Evolutionary conservation across 805 yeast species (phyloP).

Genomic region (Candida pini): DNA sequence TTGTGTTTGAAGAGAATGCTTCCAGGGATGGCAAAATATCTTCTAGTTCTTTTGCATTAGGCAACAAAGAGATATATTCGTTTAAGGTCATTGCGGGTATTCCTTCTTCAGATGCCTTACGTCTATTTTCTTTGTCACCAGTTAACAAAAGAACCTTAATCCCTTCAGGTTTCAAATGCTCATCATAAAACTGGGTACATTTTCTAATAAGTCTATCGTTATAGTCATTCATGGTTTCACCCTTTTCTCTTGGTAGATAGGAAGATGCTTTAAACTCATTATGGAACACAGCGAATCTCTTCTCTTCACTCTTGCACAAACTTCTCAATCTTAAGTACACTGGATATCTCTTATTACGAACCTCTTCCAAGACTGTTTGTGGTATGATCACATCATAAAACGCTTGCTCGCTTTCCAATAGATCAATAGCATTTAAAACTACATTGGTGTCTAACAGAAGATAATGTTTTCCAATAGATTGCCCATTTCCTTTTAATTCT

Average conservation of each 20-base stretch:
- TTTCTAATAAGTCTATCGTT: conserved; percentile 87
- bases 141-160: conserved; percentile 58
- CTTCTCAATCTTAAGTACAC: conserved; percentile 80
- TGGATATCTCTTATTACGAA: conserved; percentile 80
- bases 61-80: conserved; percentile 68
- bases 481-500: conserved; percentile 30
- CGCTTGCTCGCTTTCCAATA: conserved; percentile 69
- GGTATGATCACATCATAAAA: conserved; percentile 92
- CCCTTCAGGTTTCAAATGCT: conserved; percentile 47
- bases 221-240: conserved; percentile 80
- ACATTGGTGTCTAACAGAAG: conserved; percentile 84
- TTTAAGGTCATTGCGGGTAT: conserved; percentile 50
- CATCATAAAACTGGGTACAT: conserved; percentile 63
- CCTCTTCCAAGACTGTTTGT: conserved; percentile 92
- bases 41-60: conserved; percentile 66
- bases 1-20: conserved; percentile 31
- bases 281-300: conserved; percentile 86
- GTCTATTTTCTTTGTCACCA: conserved; percentile 68
- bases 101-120: conserved; percentile 49
- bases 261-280: conserved; percentile 82
- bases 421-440: conserved; percentile 80
- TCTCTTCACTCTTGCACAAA: conserved; percentile 66
- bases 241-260: conserved; percentile 51
- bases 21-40: conserved; percentile 67
- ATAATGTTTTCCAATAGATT: conserved; percentile 68